Percentiles rank a stretch among this genome's conserved stretches.
Evolutionary conservation across 2,329 filamentous ascomycete genomes (phyloP).

Genomic region (Aspergillus sp.): DNA sequence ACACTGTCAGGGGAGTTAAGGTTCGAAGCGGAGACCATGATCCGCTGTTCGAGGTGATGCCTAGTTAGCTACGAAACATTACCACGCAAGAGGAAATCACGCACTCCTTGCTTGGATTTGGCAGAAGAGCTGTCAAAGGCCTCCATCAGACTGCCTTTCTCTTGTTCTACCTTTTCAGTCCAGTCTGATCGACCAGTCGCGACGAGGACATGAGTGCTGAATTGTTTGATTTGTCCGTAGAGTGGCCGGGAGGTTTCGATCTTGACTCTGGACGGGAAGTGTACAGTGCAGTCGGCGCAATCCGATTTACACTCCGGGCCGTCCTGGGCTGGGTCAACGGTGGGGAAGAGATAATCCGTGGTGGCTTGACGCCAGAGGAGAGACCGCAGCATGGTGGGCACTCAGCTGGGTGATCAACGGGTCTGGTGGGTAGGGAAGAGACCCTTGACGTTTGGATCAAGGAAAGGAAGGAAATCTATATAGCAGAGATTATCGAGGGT

Average conservation of each 20-base stretch:
- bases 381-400: conserved; percentile 30
- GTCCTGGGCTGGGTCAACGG: conserved; percentile 32
- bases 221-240: conserved; percentile 38
- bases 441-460: background rate
- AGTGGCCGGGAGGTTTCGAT: conserved; percentile 29
- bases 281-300: conserved; percentile 37
- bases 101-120: conserved; percentile 67
- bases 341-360: conserved; percentile 35
- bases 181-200: conserved; percentile 40
- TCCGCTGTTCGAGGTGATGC: conserved; percentile 16
- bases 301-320: conserved; percentile 36
- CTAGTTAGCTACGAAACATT: background rate
- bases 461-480: background rate
- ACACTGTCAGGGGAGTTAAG: conserved; percentile 21
- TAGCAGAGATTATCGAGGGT: no score
- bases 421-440: background rate
- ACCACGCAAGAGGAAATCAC: conserved; percentile 6
- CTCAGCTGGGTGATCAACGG: background rate
- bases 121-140: conserved; percentile 46
- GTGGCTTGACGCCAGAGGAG: conserved; percentile 24
- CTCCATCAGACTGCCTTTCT: conserved; percentile 53
- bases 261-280: conserved; percentile 36
- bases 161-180: conserved; percentile 33
- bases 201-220: conserved; percentile 36
- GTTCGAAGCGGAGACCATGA: conserved; percentile 39